Conservation (phyloP, 1,284 basidiomycete species). For the Cystobasidium pallidum region DNA sequence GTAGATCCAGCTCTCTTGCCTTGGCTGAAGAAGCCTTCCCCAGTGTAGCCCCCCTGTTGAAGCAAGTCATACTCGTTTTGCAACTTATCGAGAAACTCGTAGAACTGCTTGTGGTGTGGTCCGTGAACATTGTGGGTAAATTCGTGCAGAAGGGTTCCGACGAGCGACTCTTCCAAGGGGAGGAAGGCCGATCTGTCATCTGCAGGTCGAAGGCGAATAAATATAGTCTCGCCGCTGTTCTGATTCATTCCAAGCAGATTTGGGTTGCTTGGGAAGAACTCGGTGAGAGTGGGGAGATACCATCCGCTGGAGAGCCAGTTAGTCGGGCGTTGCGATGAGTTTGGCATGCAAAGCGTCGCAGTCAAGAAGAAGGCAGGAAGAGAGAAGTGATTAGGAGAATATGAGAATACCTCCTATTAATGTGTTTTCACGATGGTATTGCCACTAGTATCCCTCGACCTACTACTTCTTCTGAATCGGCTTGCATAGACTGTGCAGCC, state of each 20-base stretch:
- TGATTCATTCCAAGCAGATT: constrained; percentile 75
- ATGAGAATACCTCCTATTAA: no score
- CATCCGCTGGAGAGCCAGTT: constrained; percentile 36
- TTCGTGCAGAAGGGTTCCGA: constrained; percentile 85
- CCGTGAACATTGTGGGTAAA: constrained; percentile 83
- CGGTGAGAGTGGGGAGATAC: constrained; percentile 71
- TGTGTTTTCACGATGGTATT: no score
- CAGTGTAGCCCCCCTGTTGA: constrained; percentile 69
- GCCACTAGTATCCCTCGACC: background rate
- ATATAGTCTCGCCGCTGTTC: constrained; percentile 75
- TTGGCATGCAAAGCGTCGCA: no score
- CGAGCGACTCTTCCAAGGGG: constrained; percentile 65
- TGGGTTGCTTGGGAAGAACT: constrained; percentile 78
- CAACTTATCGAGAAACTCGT: constrained; percentile 73
- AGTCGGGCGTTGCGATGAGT: no score
- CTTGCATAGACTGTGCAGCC: constrained; percentile 43
- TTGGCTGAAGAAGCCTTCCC: constrained; percentile 75
- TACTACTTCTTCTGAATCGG: constrained; percentile 17
- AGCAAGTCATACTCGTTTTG: constrained; percentile 80
- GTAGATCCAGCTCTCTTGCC: constrained; percentile 69
- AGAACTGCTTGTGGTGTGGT: constrained; percentile 77
- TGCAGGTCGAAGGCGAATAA: constrained; percentile 73
- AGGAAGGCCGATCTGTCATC: constrained; percentile 72
- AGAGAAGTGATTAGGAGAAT: no score
- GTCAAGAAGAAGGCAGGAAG: no score